phyloP scores from a whole-genome alignment of 2,329 filamentous ascomycete genomes.

The Verticillium alfalfae region DNA sequence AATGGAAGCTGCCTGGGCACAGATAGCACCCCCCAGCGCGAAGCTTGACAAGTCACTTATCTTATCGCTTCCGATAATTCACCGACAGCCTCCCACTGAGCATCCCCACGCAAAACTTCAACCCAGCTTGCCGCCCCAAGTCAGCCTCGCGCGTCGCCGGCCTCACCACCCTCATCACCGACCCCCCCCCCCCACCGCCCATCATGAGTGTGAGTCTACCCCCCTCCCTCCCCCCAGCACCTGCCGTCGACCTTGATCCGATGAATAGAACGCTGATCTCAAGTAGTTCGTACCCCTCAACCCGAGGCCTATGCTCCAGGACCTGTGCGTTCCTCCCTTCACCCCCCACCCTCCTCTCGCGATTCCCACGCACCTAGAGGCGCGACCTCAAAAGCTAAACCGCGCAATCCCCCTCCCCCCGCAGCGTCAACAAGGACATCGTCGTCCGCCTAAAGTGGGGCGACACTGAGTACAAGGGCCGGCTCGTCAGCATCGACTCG shows the following conservation, averaged over 20 bases:
- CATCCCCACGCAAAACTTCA: neutral
- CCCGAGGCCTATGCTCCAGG: slow-evolving; percentile 93
- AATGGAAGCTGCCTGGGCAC: no score
- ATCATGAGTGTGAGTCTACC: slow-evolving; percentile 25
- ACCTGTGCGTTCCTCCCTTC: slow-evolving; percentile 58
- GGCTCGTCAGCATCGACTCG: slow-evolving; percentile 86
- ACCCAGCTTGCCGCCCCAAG: neutral
- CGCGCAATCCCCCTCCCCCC: neutral
- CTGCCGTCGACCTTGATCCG: neutral
- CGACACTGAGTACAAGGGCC: slow-evolving; percentile 94
- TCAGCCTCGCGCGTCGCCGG: neutral
- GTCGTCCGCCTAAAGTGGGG: slow-evolving; percentile 96
- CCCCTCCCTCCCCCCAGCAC: neutral
- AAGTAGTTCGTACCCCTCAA: slow-evolving; percentile 83
- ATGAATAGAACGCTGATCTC: neutral
- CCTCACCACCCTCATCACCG: neutral
- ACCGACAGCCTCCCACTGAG: neutral
- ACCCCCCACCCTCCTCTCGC: neutral
- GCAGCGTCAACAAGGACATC: slow-evolving; percentile 81
- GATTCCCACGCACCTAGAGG: neutral
- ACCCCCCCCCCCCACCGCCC: slow-evolving; percentile 10
- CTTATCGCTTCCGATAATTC: neutral
- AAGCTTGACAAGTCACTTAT: neutral
- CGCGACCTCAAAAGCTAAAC: neutral
- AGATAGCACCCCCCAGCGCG: neutral